Conservation (phyloP, 75 land plant genomes). For the Picea sitchensis region DNA sequence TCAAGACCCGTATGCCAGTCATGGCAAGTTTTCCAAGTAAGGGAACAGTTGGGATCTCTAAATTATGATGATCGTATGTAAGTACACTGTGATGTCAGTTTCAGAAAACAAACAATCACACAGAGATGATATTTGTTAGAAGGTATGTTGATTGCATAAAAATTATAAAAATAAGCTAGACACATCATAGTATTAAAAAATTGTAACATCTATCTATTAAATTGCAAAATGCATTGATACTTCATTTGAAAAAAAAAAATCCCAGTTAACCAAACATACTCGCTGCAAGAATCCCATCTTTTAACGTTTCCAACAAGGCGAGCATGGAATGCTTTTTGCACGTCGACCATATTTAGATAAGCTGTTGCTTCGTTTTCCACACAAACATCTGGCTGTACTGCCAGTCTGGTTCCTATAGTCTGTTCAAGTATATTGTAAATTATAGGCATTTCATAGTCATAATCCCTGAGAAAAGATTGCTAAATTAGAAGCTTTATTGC, state of each 20-base stretch:
- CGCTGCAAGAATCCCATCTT: constrained; percentile 38
- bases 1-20: constrained; percentile 12
- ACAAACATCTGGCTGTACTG: constrained; percentile 6
- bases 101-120: background rate
- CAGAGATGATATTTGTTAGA: background rate
- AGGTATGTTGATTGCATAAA: too few species aligned
- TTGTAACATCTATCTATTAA: too few species aligned
- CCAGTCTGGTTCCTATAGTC: too few species aligned
- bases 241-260: too few species aligned
- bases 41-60: constrained; percentile 14
- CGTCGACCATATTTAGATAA: constrained; percentile 41
- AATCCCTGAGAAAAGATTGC: too few species aligned
- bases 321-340: constrained; percentile 45
- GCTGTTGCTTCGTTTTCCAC: constrained; percentile 7
- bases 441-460: too few species aligned
- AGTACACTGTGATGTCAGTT: background rate
- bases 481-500: too few species aligned
- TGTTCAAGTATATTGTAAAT: too few species aligned
- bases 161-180: too few species aligned
- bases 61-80: background rate
- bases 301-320: constrained; percentile 13
- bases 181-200: too few species aligned
- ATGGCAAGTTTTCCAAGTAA: background rate
- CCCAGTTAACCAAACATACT: background rate
- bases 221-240: too few species aligned